A percentile compares a stretch with the other conserved stretches of the same genome.
phyloP scores from a whole-genome alignment of 176 grass and related monocot species.

The Hyparrhenia diplandra region DNA sequence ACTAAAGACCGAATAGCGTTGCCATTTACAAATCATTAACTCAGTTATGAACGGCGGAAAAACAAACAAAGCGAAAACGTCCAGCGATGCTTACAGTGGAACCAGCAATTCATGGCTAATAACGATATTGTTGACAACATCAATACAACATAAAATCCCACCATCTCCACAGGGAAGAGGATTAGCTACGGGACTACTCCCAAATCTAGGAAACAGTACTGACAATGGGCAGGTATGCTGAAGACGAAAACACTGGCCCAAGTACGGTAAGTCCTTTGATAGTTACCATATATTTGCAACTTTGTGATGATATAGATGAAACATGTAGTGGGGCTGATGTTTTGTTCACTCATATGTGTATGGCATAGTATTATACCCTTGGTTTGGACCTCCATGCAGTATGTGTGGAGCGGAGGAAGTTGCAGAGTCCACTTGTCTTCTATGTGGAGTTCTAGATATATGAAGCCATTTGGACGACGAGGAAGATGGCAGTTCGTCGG shows the following conservation, averaged over 20 bases:
- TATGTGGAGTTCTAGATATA: conserved; percentile 30
- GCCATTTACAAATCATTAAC: background rate
- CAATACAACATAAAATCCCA: conserved; percentile 33
- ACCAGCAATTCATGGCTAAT: background rate
- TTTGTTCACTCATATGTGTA: background rate
- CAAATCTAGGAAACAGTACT: conserved; percentile 7
- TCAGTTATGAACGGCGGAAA: background rate
- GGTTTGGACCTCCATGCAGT: conserved; percentile 18
- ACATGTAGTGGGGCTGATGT: background rate
- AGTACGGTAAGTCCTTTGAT: background rate
- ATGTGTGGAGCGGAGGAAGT: conserved; percentile 2
- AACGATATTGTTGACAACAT: background rate
- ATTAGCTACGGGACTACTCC: conserved; percentile 6
- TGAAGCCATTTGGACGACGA: conserved; percentile 1
- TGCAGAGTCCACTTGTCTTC: conserved; percentile 15
- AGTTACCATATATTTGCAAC: background rate
- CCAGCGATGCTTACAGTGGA: background rate
- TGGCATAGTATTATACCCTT: conserved; percentile 9
- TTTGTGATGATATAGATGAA: conserved; percentile 10
- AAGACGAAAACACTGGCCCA: conserved; percentile 13
- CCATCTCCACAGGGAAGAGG: conserved; percentile 1
- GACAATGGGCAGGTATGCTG: background rate
- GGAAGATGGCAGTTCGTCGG: conserved; percentile 12
- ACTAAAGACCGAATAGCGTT: background rate
- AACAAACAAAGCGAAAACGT: background rate